Evolutionary conservation across 116 monocot genomes (phyloP), one percentile per base, ranked within the genome.

Genomic region (Dioscorea cayenensis): DNA sequence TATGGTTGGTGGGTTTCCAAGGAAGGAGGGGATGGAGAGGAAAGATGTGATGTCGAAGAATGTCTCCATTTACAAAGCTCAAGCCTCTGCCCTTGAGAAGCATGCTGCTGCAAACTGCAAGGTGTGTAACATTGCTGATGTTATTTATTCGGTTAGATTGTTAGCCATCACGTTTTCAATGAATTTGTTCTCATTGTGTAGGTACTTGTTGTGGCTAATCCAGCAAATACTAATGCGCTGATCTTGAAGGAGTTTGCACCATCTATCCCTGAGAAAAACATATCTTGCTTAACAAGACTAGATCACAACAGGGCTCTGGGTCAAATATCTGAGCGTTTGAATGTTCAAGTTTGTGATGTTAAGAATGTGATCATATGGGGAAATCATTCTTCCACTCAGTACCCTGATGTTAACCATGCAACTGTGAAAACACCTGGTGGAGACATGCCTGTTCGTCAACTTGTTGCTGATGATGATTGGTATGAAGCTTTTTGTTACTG

Each of bases 301-400:
- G 94, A 94, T 72, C 94, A 94, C 79, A 94, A 94, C 77, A 81
- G 94, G 74, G 90, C 94, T 23, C 77, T 94, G 7, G 90, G 88
- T 59, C 94, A 94, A 75, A 82, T 94, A 43, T 85, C 88, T 43
- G 94, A 94, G 80, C 65, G 88, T 22, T 65, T 88, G 0, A 76
- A 67, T 38, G 77, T 89, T 69, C 85, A 79, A 75, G 89, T 89
- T 21, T 75, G 77, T 67, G 85, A 85, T 69, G 89, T 89, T 49
- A 89, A 89, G 72, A 89, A 89, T 82, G 89, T 75, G 13, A 85
- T 82, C 60, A 89, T 89, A 63, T 59, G 59, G 89, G 84, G 89
- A 63, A 89, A 89, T 70, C 84, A 89, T 72, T 89, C 89, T 2
- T 89, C 85, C 19, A 77, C 82, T 25, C 89, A 89, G 65, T 85